Base-by-base conservation (phyloP, 805 yeast species). In the Ogataea nitratoaversa region DNA sequence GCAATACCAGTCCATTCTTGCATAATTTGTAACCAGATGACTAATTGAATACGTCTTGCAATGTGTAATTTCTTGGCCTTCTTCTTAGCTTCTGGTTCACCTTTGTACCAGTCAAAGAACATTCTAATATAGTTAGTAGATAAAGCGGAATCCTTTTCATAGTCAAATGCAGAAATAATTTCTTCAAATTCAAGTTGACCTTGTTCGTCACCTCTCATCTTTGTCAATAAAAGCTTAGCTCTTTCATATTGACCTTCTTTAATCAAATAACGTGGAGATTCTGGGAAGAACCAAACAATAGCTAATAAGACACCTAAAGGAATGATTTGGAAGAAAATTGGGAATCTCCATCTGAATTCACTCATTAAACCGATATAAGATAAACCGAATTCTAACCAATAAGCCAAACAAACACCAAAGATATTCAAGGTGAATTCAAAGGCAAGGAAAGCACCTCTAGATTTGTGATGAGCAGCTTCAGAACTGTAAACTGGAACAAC, bases 1-100 rank as follows among this genome's bases (percentile, higher is more conserved):
- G 71, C 74, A 48, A 69, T 71, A 45, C 76, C 78, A 37, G 70
- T 63, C 64, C 65, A 62, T 42, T 63, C 66, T 46, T 63, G 68
- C 42, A 63, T 36, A 35, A 63, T 58, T 45, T 60, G 66, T 38
- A 62, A 50, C 66, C 65, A 58, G 42, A 59, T 43, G 18, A 55
- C 66, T 42, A 64, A 51, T 35, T 49, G 48, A 36, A 50, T 38
- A 37, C 58, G 42, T 44, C 59, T 48, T 11, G 50, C 49, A 16
- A 57, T 54, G 24, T 57, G 62, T 29, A 57, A 54, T 24, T 43
- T 43, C 32, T 47, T 47, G 14, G 50, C 48, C 24, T 44, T 47
- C 13, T 43, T 30, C 18, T 48, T 33, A 12, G 54, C 48, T 36
- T 50, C 56, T 2, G 50, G 34, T 36, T 57, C 52, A 35, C 59